Evolutionary conservation across 148 eudicot genomes (phyloP), one percentile per base, ranked within the genome.

Genomic region (Simmondsia chinensis): DNA sequence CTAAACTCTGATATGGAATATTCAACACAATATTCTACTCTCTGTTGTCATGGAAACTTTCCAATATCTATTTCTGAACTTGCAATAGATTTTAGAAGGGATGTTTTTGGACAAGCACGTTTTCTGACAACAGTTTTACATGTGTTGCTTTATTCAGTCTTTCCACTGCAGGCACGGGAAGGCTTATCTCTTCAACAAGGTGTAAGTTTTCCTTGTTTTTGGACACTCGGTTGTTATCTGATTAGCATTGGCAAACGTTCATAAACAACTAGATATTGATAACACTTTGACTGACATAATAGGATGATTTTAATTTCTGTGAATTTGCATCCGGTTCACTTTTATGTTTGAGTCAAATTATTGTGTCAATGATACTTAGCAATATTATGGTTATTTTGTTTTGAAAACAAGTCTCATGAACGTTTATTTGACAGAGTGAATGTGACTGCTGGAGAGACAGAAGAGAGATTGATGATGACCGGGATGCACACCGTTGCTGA

Each of bases 101-200:
- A 29, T 11, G 7, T 1, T 28, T 59, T 38, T 14, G 9, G 37
- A 14, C 20, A 18, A 47, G 28, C 26, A 30, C 39, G 11, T 29
- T 11, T 48, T 64, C 70, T 67, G 59, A 64, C 66, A 41, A 15
- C 19, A 36, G 26, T 37, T 70, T 61, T 70, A 18, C 49, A 27
- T 65, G 22, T 71, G 52, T 61, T 66, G 42, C 54, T 73, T 65
- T 56, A 47, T 82, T 49, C 82, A 87, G 96, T 61, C 82, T 48
- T 87, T 87, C 48, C 82, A 76, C 52, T 39, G 61, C 84, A 82
- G 71, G 82, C 80, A 87, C 69, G 96, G 96, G 57, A 87, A 69
- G 64, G 96, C 96, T 61, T 87, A 87, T 64, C 93, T 87, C 82
- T 87, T 87, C 84, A 79, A 57, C 60, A 82, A 76, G 67, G 93